These are phyloP conservation scores for Psophocarpus tetragonolobus DNA, from an alignment of 306 rosid genomes.

Conservation along the genomic window DNA sequence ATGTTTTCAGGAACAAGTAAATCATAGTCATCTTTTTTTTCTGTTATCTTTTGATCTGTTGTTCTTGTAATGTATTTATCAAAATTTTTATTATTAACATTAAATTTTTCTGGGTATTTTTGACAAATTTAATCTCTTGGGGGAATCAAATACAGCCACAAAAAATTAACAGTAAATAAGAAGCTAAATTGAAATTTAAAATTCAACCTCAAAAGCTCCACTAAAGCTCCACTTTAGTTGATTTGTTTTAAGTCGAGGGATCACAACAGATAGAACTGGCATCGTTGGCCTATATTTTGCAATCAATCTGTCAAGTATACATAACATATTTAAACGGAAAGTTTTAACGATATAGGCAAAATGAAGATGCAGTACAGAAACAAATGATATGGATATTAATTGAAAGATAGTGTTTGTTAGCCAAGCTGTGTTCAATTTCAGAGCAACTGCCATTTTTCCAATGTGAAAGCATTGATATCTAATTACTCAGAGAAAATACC, in stretches of 20 bases:
- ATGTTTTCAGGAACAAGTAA: too few relatives aligned
- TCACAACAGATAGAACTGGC: conserved; percentile 90
- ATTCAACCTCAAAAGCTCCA: conserved; percentile 93
- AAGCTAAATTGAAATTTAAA: conserved; percentile 18
- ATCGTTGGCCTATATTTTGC: conserved; percentile 94
- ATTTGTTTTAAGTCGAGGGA: conserved; percentile 82
- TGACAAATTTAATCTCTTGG: too few relatives aligned
- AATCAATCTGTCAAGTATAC: conserved; percentile 63
- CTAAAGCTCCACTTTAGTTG: conserved; percentile 89
- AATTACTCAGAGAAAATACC: conserved; percentile 46
- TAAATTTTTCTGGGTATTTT: too few relatives aligned
- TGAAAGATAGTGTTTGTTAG: conserved; percentile 6
- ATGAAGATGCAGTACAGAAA: conserved; percentile 5
- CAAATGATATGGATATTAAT: background rate
- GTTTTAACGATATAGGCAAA: background rate
- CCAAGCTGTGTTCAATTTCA: background rate
- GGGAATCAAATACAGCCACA: background rate
- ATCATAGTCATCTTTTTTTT: too few relatives aligned
- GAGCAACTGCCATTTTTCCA: conserved; percentile 3
- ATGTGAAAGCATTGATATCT: background rate
- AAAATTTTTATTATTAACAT: too few relatives aligned
- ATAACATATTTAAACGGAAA: background rate
- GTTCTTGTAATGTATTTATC: too few relatives aligned
- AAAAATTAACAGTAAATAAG: conserved; percentile 21
- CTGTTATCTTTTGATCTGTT: too few relatives aligned